A percentile compares a stretch with the other conserved stretches of the same genome.
phyloP scores from a whole-genome alignment of 805 yeast species.

The Kodamaea lidongshanica region DNA sequence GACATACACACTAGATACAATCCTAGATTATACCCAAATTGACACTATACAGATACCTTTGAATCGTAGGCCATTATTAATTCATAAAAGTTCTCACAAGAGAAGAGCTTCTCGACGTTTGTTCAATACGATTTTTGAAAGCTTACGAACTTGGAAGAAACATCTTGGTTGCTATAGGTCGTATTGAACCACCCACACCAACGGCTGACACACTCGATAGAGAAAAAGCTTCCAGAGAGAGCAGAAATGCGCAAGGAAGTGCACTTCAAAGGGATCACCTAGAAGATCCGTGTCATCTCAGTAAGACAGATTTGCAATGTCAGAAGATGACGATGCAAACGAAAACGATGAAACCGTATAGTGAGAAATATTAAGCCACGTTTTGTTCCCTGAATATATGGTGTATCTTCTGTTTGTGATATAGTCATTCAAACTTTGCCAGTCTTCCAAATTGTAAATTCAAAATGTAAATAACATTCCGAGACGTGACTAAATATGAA shows the following conservation, averaged over 20 bases:
- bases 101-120: too few species aligned
- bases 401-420: constrained; percentile 9
- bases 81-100: too few species aligned
- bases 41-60: too few species aligned
- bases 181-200: too few species aligned
- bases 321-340: constrained; percentile 37
- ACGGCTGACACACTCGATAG: too few species aligned
- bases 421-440: constrained; percentile 9
- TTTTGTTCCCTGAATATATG: constrained; percentile 7
- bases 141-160: too few species aligned
- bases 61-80: too few species aligned
- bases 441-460: constrained; percentile 7
- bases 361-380: constrained; percentile 5
- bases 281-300: constrained; percentile 44
- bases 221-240: constrained; percentile 4
- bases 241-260: constrained; percentile 5
- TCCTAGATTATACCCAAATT: too few species aligned
- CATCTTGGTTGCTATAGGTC: too few species aligned
- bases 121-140: too few species aligned
- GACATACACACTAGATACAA: too few species aligned
- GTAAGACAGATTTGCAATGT: constrained; percentile 52
- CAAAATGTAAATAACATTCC: constrained; percentile 7
- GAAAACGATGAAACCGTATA: constrained; percentile 15
- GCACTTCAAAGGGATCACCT: constrained; percentile 41
- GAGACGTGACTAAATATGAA: constrained; percentile 2